Evolutionary conservation across 2,329 filamentous ascomycete species (phyloP), one percentile per base, ranked within the genome.

Genomic region (Colletotrichum limetticola): DNA sequence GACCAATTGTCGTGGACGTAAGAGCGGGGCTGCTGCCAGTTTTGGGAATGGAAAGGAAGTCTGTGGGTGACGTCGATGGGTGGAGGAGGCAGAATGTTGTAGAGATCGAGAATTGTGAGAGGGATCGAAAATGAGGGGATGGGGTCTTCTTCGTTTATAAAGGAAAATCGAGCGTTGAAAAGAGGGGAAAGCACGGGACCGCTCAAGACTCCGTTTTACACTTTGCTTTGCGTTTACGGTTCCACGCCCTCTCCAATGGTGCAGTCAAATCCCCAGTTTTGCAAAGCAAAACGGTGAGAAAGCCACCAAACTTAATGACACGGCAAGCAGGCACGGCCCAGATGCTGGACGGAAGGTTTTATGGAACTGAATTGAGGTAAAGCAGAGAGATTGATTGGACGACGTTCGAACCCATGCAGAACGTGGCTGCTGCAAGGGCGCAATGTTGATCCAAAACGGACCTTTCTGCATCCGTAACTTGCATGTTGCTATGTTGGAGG

Each of bases 61-160:
- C 42, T n/a, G 42, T 49, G n/a, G 8, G n/a, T 26, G 37, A 46
- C 16, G 61, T 26, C 30, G 61, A 64, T 64, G n/a, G 4, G 11
- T 53, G 28, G n/a, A 16, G 7, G 28, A n/a, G 28, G 30, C 42
- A 55, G 24, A 24, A 19, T 35, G 24, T 22, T 64, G 61, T 55
- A 64, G 49, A 55, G 61, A 64, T 64, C 61, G 61, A 64, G 49
- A 55, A 64, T 37, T n/a, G n/a, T 28, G 49, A 26, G 49, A 28
- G 61, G 7, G 46, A 64, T 64, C 61, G 61, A 32, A 4, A 14
- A 11, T 6, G 22, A 26, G 16, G 60, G n/a, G 46, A 55, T 26
- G 30, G 61, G 46, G 9, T 30, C 22, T 11, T 19, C 7, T 46
- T 49, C 8, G 46, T 8, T 55, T 55, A 32, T 55, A 55, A 55